Base-by-base conservation (phyloP, 129 eudicot species). In the Escallonia herrerae region DNA sequence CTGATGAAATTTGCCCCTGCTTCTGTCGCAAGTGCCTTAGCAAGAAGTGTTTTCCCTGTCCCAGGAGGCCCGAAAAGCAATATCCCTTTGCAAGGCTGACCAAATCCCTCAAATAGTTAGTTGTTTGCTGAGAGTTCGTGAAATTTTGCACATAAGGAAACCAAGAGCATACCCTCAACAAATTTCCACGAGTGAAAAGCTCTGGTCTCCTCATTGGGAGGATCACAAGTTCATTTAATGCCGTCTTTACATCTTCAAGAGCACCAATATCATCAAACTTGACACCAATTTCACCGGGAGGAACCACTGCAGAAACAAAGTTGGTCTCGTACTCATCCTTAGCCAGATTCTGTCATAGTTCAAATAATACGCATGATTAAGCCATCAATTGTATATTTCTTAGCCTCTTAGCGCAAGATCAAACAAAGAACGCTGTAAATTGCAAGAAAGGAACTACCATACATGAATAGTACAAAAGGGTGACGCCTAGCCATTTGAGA, bases 31-130 rank as follows among this genome's bases (percentile, higher is more conserved):
- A 94, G 97, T 14, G 99, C 99, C 72, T 94, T 94, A 6, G 99
- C 99, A 72, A 94, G 87, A 71, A 94, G 95, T 5, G 99, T 94
- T 83, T 94, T 94, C 56, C 99, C 99, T n/a, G 99, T 94, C 76
- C 99, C 99, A 39, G 99, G 99, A 42, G 99, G 99, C 15, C 99
- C 99, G 42, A 94, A 94, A 64, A 94, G 95, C 80, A 94, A 73
- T 77, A 94, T 86, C 45, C 99, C 99, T 73, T 94, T 94, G 87
- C 97, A 89, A 78, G 99, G 99, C 99, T 94, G 95, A 71, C n/a
- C 73, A 79, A 59, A 71, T 49, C 43, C 50, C 54, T 8, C 43
- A 37, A 4, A 49, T 39, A 48, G 65, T 46, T 63, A 74, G 6
- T 40, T 13, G 15, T 51, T 65, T 4, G 42, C 15, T 60, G 3